Base-by-base conservation (phyloP, 2,329 filamentous ascomycete species). In the Endoconidiophora laricicola region DNA sequence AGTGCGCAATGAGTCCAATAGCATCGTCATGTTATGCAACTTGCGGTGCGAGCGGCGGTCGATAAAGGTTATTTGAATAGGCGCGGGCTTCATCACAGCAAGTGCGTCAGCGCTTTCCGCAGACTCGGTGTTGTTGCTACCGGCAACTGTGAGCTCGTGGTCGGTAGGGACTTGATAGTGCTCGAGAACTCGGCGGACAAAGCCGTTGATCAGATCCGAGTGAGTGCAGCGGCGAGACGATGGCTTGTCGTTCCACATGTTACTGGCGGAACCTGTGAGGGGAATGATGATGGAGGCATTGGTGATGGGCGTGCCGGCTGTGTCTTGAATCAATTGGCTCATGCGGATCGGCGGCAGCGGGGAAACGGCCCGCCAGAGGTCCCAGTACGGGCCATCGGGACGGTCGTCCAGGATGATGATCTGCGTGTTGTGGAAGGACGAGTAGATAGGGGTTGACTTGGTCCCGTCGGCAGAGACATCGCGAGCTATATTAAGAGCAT, bases 191-290 rank as follows among this genome's bases (percentile, higher is more conserved):
- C 64, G 61, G 18, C 52, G 50, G 4, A 58, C 57, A 50, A 67
- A 67, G 2, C 59, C 60, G 22, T 58, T 55, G 10, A 55, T 37
- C 14, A 55, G 44, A 4, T 58, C 55, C 61, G 62, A 66, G 53
- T 68, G 64, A n/a, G 61, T 63, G 50, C 65, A 60, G 12, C 44
- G 43, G 43, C 43, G 43, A 9, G 42, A 14, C 18, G 37, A 36
- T 22, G 39, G 10, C 42, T 50, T 50, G 48, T 45, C 36, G 23
- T 50, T 50, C 67, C 67, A 69, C 16, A 66, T 54, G 0, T 67
- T 65, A 53, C 66, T 69, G 55, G 60, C 62, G 18, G 58, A 63
- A 41, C 66, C 66, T 9, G 66, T 57, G 3, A 69, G 56, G 1
- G 66, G 66, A 18, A 69, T 52, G 48, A 69, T 62, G 33, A 68